A percentile compares a stretch with the other conserved stretches of the same genome.
phyloP scores from a whole-genome alignment of 2,329 filamentous ascomycete species.

The Aspergillus novoparasiticus region DNA sequence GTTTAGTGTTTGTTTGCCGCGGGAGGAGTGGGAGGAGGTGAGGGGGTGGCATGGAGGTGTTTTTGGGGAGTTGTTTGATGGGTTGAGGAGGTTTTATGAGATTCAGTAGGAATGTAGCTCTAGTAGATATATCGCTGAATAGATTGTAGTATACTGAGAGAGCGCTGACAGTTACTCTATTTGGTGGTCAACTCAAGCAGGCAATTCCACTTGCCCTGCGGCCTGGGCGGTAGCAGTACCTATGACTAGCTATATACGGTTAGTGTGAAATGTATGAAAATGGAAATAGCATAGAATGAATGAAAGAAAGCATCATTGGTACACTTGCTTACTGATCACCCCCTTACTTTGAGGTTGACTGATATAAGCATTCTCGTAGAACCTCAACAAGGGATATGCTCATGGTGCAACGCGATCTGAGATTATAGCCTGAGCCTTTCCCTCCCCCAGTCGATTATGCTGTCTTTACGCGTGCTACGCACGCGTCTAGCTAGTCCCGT shows the following conservation, averaged over 20 bases:
- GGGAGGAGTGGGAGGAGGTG: too few relatives aligned
- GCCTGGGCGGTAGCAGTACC: background rate
- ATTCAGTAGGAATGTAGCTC: too few relatives aligned
- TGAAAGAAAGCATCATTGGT: background rate
- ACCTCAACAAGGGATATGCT: background rate
- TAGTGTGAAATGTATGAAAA: background rate
- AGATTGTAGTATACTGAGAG: too few relatives aligned
- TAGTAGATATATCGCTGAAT: too few relatives aligned
- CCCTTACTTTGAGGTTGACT: background rate
- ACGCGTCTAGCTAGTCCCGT: conserved; percentile 7
- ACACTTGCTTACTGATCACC: background rate
- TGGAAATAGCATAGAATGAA: background rate
- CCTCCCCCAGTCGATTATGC: background rate
- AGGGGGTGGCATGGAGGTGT: too few relatives aligned
- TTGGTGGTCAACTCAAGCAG: background rate
- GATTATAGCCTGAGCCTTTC: background rate
- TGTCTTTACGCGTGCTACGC: conserved; percentile 5
- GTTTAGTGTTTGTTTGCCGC: too few relatives aligned
- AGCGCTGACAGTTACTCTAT: background rate
- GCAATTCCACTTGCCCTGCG: background rate
- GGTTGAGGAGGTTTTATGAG: too few relatives aligned
- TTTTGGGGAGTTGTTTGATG: too few relatives aligned
- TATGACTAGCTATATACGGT: background rate
- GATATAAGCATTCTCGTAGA: background rate
- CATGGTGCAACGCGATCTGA: background rate